These are phyloP conservation scores for Aspergillus oerlinghausenensis DNA, from an alignment of 2,329 filamentous ascomycete genomes.

Conservation along the genomic window DNA sequence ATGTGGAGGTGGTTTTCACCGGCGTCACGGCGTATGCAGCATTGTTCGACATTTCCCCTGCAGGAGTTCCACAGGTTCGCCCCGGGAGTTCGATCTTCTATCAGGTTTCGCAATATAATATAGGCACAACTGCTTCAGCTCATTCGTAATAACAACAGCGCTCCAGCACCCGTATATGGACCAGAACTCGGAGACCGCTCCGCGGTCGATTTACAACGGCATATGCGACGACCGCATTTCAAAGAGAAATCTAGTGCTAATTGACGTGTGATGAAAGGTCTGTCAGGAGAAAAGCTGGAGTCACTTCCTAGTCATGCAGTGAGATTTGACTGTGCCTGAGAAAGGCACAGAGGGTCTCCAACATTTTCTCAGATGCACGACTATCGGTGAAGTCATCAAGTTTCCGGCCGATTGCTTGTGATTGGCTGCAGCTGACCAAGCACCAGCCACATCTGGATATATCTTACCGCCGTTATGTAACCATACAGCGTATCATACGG, in stretches of 20 bases:
- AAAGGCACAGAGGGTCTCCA: not conserved
- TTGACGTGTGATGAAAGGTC: not conserved
- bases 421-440: conserved; percentile 10
- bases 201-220: conserved; percentile 5
- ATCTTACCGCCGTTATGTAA: not conserved
- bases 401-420: conserved; percentile 1
- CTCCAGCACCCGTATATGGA: not conserved
- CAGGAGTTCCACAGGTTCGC: conserved; percentile 4
- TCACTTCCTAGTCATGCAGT: not conserved
- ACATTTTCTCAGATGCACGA: conserved; percentile 6
- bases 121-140: not conserved
- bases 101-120: not conserved
- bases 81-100: conserved; percentile 1
- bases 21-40: conserved; percentile 23
- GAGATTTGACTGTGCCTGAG: not conserved
- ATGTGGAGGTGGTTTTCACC: conserved; percentile 27
- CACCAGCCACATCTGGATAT: not conserved
- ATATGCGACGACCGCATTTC: conserved; percentile 5
- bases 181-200: conserved; percentile 5
- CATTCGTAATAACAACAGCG: not conserved
- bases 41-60: conserved; percentile 28
- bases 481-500: not conserved
- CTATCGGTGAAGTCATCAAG: conserved; percentile 18
- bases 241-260: not conserved
- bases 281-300: not conserved